Conservation (phyloP, 2,329 filamentous ascomycete species). For the Fusarium sp. region DNA sequence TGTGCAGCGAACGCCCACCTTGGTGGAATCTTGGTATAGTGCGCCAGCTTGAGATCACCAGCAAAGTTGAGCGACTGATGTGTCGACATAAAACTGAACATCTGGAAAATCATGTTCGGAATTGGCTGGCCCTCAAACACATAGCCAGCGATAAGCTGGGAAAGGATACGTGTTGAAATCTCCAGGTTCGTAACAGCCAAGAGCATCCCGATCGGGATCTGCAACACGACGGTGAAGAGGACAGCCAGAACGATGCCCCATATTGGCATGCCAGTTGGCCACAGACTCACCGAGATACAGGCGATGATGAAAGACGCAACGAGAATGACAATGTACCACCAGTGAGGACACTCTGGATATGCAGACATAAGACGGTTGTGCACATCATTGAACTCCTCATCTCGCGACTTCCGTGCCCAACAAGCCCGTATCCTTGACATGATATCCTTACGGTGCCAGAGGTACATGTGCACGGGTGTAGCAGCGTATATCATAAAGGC, state of each 20-base stretch:
- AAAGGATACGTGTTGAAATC: constrained; percentile 70
- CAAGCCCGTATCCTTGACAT: constrained; percentile 38
- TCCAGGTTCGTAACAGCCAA: constrained; percentile 65
- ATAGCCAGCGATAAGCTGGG: constrained; percentile 73
- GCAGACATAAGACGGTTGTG: constrained; percentile 47
- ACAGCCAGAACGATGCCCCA: constrained; percentile 63
- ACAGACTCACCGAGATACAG: constrained; percentile 51
- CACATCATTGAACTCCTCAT: constrained; percentile 49
- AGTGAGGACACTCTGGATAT: constrained; percentile 58
- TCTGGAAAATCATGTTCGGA: constrained; percentile 78
- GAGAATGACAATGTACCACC: constrained; percentile 62
- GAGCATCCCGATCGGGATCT: constrained; percentile 65
- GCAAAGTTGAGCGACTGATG: constrained; percentile 67
- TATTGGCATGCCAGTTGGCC: constrained; percentile 60
- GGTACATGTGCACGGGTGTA: constrained; percentile 42
- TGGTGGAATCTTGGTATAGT: constrained; percentile 69
- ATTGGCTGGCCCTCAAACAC: constrained; percentile 71
- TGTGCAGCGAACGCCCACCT: constrained; percentile 64
- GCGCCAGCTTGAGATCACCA: constrained; percentile 68
- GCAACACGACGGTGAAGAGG: constrained; percentile 59
- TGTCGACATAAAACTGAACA: constrained; percentile 71
- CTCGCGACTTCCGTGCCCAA: constrained; percentile 42
- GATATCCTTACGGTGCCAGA: constrained; percentile 46
- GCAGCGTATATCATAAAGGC: constrained; percentile 45
- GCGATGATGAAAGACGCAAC: constrained; percentile 55